phyloP scores from a whole-genome alignment of 345 rosid species.

The Eucalyptus virginea region DNA sequence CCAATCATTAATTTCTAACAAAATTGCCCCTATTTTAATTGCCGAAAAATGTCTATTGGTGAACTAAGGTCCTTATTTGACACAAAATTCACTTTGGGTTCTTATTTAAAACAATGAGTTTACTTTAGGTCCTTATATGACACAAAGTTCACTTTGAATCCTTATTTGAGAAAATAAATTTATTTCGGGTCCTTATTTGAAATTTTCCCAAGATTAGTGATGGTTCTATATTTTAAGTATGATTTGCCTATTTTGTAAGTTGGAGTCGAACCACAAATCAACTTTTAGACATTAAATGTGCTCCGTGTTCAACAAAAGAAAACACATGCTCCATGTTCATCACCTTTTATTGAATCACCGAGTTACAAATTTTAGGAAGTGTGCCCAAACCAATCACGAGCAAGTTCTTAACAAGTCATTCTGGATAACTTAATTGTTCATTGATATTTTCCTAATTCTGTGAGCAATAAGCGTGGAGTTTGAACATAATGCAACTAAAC shows the following conservation, averaged over 20 bases:
- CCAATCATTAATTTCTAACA: no score
- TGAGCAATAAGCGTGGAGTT: fast-evolving
- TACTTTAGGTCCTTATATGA: fast-evolving
- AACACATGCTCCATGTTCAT: background rate
- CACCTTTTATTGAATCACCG: fast-evolving
- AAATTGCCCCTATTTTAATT: no score
- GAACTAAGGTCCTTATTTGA: no score
- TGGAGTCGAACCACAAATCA: background rate
- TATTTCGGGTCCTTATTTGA: fast-evolving
- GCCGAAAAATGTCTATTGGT: fast-evolving
- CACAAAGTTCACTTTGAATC: no score
- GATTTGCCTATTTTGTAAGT: background rate
- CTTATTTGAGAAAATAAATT: no score
- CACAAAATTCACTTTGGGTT: fast-evolving
- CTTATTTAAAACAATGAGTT: no score
- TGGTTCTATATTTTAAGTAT: fast-evolving
- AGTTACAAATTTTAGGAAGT: background rate
- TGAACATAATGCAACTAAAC: no score
- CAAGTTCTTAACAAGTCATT: no score
- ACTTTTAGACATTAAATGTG: no score
- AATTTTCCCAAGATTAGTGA: no score
- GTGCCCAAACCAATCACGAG: fast-evolving
- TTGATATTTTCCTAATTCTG: fast-evolving
- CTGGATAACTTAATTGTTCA: fast-evolving
- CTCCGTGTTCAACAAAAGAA: background rate